phyloP scores from a whole-genome alignment of 495 filamentous ascomycete species.

The Hypoxylon fuscum region DNA sequence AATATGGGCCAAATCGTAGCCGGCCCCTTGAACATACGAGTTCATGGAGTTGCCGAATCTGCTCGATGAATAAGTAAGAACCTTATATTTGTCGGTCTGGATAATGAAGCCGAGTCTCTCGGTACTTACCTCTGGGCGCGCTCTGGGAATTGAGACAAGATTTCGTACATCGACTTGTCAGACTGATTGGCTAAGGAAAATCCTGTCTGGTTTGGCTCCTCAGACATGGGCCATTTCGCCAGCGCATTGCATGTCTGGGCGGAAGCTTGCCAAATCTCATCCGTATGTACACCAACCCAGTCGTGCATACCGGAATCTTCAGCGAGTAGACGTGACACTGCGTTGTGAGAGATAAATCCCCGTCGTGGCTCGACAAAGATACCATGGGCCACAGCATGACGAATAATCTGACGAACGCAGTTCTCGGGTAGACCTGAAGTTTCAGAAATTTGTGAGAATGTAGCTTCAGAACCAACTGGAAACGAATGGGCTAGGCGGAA shows the following conservation, averaged over 20 bases:
- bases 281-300: too few relatives aligned
- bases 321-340: constrained; percentile 45
- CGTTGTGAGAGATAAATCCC: constrained; percentile 53
- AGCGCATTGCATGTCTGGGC: constrained; percentile 34
- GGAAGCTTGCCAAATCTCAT: constrained; percentile 51
- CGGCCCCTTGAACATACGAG: constrained; percentile 3
- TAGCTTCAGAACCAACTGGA: constrained; percentile 43
- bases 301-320: constrained; percentile 37
- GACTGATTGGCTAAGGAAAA: constrained; percentile 46
- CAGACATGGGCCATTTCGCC: constrained; percentile 23
- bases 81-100: too few relatives aligned
- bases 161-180: constrained; percentile 42
- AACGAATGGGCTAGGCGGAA: constrained; percentile 35
- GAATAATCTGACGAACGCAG: constrained; percentile 50
- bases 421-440: constrained; percentile 32
- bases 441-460: constrained; percentile 45
- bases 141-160: constrained; percentile 36
- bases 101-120: too few relatives aligned
- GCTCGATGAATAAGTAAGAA: too few relatives aligned
- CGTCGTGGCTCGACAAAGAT: constrained; percentile 55
- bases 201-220: constrained; percentile 44
- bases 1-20: constrained; percentile 43
- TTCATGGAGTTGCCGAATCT: constrained; percentile 52
- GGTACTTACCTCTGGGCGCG: constrained; percentile 44
- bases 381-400: constrained; percentile 47